phyloP scores from a whole-genome alignment of 371 early-diverging fungal genomes.

The Apophysomyces sp. region DNA sequence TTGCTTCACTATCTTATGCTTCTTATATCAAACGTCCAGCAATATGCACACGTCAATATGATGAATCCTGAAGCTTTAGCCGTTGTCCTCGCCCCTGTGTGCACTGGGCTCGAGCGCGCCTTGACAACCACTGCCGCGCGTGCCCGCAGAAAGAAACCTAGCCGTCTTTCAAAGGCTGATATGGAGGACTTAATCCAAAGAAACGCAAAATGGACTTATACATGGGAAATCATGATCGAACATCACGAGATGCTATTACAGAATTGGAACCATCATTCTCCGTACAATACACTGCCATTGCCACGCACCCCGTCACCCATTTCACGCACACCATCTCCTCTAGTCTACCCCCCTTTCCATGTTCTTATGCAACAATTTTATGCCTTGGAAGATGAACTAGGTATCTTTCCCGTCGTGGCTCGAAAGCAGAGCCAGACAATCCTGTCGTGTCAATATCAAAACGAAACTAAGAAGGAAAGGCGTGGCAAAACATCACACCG shows the following conservation, averaged over 20 bases:
- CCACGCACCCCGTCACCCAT: not conserved
- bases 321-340: not conserved
- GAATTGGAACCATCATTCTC: not conserved
- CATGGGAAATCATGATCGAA: constrained; percentile 25
- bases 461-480: not conserved
- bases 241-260: constrained; percentile 8
- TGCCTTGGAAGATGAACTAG: not conserved
- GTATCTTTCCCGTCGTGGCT: not conserved
- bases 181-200: constrained; percentile 13
- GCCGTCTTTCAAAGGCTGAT: constrained; percentile 2
- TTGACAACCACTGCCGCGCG: constrained; percentile 23
- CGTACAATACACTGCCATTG: not conserved
- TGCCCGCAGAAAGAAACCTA: not conserved
- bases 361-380: not conserved
- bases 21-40: constrained; percentile 28
- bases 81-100: constrained; percentile 33
- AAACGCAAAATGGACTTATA: constrained; percentile 15
- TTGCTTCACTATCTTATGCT: constrained; percentile 32
- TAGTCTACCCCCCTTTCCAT: not conserved
- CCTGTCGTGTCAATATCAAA: not conserved
- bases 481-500: not conserved
- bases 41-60: constrained; percentile 24
- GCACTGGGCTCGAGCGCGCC: constrained; percentile 35
- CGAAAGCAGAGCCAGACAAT: not conserved
- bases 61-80: constrained; percentile 39